Percentiles rank a stretch among this genome's conserved stretches.
Conservation (phyloP, 257 asterid genomes). For the Solanum phureja region DNA sequence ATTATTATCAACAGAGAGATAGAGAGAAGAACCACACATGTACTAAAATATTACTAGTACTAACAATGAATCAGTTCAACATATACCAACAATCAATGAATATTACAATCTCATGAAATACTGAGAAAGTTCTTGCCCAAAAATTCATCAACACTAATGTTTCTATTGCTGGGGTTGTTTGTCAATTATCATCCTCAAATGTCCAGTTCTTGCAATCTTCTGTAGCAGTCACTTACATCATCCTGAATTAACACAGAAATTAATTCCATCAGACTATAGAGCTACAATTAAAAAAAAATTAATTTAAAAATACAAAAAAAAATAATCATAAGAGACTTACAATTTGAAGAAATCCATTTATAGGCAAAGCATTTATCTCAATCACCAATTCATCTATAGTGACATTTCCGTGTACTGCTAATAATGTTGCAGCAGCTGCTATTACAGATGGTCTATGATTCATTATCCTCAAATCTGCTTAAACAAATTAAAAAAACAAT, state of each 20-base stretch:
- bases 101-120: not conserved
- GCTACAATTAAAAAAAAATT: too few relatives aligned
- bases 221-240: not conserved
- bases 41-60: slow-evolving; percentile 30
- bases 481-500: not conserved
- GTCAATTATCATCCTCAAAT: slow-evolving; percentile 8
- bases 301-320: too few relatives aligned
- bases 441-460: slow-evolving; percentile 35
- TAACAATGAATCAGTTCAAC: slow-evolving; percentile 13
- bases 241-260: not conserved
- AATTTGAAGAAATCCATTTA: slow-evolving; percentile 10
- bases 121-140: slow-evolving; percentile 34
- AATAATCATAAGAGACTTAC: slow-evolving; percentile 17
- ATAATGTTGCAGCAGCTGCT: slow-evolving; percentile 64
- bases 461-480: slow-evolving; percentile 37
- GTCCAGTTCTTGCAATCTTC: not conserved
- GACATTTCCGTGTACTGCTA: slow-evolving; percentile 27
- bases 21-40: slow-evolving; percentile 20
- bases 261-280: slow-evolving; percentile 8
- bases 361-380: slow-evolving; percentile 17
- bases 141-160: not conserved
- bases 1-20: slow-evolving; percentile 10
- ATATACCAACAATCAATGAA: not conserved
- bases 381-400: slow-evolving; percentile 22
- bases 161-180: not conserved